Base-by-base conservation (phyloP, 139 green algal genomes). In the Pseudopediastrum boryanum region DNA sequence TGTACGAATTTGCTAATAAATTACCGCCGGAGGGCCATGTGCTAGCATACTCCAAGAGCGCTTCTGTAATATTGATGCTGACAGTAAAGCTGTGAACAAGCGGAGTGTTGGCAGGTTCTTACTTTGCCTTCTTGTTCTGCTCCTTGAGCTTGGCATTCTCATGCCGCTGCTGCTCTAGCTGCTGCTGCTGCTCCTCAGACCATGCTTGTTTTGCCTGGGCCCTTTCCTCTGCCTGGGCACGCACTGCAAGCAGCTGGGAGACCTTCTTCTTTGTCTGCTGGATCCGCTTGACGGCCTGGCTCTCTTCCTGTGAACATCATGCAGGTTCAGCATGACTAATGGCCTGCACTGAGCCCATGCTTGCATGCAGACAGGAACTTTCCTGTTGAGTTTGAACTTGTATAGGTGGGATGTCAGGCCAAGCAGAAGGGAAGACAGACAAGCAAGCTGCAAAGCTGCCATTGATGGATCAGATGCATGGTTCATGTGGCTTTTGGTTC, bases 221-320 rank as follows among this genome's bases (percentile, higher is more conserved):
- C 21, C 82, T 82, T 31, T 79, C 69, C 80, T 90, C 83, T 79
- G 91, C 91, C 16, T 86, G 71, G 67, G 90, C 80, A 33, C 86
- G 64, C n/a, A 85, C 59, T 42, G 73, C 71, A 31, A 89, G 79
- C 31, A 94, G 85, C 33, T 92, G 86, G 29, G 84, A 83, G 23
- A 85, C 88, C n/a, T 88, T 87, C 61, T 79, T 75, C 35, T 89
- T 88, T 33, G 90, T 94, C 36, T 94, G 86, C 2, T 82, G 44
- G 31, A 94, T 90, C 25, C 90, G 80, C 74, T 89, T 92, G 46
- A 83, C 59, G 6, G 84, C 86, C 36, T 86, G 85, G 64, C n/a
- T n/a, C n/a, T n/a, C n/a, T n/a, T n/a, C n/a, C n/a, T n/a, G n/a
- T n/a, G n/a, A n/a, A n/a, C n/a, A n/a, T n/a, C n/a, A n/a, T n/a